These are phyloP conservation scores for Chalciporus pseudorubinellus DNA, from an alignment of 768 basidiomycete species.

Conservation along the genomic window DNA sequence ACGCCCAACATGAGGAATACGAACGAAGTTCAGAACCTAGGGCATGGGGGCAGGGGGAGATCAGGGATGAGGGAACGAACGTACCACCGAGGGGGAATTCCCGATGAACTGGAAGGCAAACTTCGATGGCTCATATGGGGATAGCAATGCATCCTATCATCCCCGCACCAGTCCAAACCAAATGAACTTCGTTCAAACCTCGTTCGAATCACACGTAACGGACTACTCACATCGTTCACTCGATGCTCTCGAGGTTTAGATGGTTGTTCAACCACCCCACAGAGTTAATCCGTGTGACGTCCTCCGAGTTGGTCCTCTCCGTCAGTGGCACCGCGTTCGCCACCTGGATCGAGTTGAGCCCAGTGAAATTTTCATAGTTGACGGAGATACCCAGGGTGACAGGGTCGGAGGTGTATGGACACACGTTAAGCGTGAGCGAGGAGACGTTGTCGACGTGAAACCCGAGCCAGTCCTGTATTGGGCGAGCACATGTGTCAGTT, in stretches of 20 bases:
- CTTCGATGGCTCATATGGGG: slow-evolving; percentile 44
- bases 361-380: slow-evolving; percentile 44
- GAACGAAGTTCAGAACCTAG: not conserved
- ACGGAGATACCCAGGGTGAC: slow-evolving; percentile 48
- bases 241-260: slow-evolving; percentile 48
- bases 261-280: slow-evolving; percentile 62
- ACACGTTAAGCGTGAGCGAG: slow-evolving; percentile 45
- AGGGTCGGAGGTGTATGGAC: slow-evolving; percentile 46
- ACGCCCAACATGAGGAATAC: slow-evolving; percentile 49
- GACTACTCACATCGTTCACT: slow-evolving; percentile 37
- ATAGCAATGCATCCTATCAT: slow-evolving; percentile 45
- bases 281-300: slow-evolving; percentile 46
- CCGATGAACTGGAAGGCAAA: slow-evolving; percentile 57
- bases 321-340: slow-evolving; percentile 42
- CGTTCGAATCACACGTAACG: too few species aligned
- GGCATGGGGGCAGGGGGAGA: not conserved
- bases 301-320: not conserved
- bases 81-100: slow-evolving; percentile 54
- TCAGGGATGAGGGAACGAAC: slow-evolving; percentile 10
- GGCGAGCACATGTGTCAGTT: not conserved
- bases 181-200: not conserved
- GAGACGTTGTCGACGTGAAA: slow-evolving; percentile 44
- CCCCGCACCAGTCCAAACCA: not conserved
- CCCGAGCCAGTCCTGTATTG: slow-evolving; percentile 50
- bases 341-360: slow-evolving; percentile 47